Evolutionary conservation across 257 asterid species (phyloP), one percentile per base, ranked within the genome.

Genomic region (Nicotiana noctiflora): DNA sequence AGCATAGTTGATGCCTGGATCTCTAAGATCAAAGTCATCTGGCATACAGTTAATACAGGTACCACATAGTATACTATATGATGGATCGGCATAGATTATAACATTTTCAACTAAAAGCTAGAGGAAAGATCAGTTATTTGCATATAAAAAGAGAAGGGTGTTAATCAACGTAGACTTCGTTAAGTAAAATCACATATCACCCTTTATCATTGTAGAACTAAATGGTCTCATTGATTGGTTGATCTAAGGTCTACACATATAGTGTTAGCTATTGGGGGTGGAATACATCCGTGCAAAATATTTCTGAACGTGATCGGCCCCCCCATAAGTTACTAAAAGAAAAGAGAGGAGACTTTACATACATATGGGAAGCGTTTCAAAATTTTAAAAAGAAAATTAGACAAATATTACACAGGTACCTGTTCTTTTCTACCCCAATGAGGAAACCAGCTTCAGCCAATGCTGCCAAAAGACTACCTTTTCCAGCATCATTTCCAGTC

Each of bases 391-490:
- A 49, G 19, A 17, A 74, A 21, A 32, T 19, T 46, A 49, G 65
- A 62, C 60, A 34, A 49, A 49, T 1, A 70, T 62, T 65, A 62
- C 40, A 46, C 15, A 46, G 40, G 15, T 91, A 93, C 99, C 99
- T 87, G 86, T 96, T 96, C 79, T 81, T 94, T 88, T 94, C 99
- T 13, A 94, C 78, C 75, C 98, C 99, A 44, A 96, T 91, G 81
- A 90, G 94, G 80, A 96, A 96, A 2, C 92, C 98, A 46, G 98
- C 98, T 90, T 96, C 99, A 81, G 92, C 98, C 49, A 96, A 74
- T 68, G 98, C 95, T 40, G 97, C 98, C 79, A 96, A 81, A 84
- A 96, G 97, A 88, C 93, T 96, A 37, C 99, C 98, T 34, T 80
- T 86, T 63, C 96, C 98, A 76, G 96, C 96, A 86, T 96, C 98